Percentiles rank a stretch among this genome's conserved stretches.
These are phyloP conservation scores for Diplodia corticola DNA, from an alignment of 2,329 filamentous ascomycete species.

Conservation along the genomic window DNA sequence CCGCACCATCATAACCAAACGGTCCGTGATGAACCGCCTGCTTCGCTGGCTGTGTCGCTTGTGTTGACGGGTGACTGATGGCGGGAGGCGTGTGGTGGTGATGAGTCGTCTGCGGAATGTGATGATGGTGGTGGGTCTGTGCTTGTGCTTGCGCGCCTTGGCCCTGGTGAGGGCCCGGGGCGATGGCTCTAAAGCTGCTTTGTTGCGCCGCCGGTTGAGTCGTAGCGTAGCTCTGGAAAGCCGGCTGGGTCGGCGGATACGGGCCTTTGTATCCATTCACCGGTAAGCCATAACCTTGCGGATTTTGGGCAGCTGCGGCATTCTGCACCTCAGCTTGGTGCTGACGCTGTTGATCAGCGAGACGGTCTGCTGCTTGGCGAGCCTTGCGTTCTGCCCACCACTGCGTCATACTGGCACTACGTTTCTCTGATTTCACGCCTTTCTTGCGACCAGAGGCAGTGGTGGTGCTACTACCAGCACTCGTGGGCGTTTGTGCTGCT, in stretches of 20 bases:
- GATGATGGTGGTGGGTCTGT: slow-evolving; percentile 21
- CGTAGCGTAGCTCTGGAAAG: not conserved
- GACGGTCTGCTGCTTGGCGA: slow-evolving; percentile 33
- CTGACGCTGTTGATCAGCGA: slow-evolving; percentile 26
- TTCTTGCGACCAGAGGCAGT: slow-evolving; percentile 18
- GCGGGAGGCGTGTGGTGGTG: slow-evolving; percentile 8
- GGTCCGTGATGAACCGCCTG: slow-evolving; percentile 2
- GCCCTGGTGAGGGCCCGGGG: slow-evolving; percentile 14
- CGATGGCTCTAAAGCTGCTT: slow-evolving; percentile 16
- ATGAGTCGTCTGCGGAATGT: slow-evolving; percentile 11
- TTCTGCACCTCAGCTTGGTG: slow-evolving; percentile 13
- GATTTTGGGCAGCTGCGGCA: not conserved
- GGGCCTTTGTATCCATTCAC: slow-evolving; percentile 17
- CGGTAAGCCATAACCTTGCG: not conserved
- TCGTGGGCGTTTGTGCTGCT: slow-evolving; percentile 29
- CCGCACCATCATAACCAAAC: slow-evolving; percentile 17
- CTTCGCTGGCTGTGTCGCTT: not conserved
- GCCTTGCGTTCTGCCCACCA: slow-evolving; percentile 50
- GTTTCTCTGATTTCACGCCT: slow-evolving; percentile 46
- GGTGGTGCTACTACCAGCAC: slow-evolving; percentile 23
- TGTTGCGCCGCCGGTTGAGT: not conserved
- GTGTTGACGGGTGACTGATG: not conserved
- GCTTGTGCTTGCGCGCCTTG: not conserved
- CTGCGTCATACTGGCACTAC: slow-evolving; percentile 47
- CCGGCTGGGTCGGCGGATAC: slow-evolving; percentile 14